Conservation (phyloP, 1,284 basidiomycete genomes). For the Sphaerobolus stellatus region DNA sequence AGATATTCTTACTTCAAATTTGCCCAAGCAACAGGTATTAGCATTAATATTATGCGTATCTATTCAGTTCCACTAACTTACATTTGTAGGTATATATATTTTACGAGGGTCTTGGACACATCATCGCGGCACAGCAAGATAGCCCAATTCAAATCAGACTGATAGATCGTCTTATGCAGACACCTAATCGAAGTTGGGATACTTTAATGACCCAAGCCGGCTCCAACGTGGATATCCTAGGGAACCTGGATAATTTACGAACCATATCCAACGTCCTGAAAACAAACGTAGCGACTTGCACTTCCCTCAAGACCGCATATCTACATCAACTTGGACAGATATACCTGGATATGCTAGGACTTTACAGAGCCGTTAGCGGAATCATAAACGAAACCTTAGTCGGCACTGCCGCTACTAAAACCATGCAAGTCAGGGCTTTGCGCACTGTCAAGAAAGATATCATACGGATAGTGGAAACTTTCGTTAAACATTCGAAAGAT, state of each 20-base stretch:
- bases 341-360: conserved; percentile 97
- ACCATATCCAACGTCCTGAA: conserved; percentile 97
- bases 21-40: conserved; percentile 87
- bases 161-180: conserved; percentile 94
- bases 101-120: conserved; percentile 98
- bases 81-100: conserved; percentile 81
- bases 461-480: conserved; percentile 95
- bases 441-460: conserved; percentile 99
- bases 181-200: conserved; percentile 99
- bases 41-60: not conserved
- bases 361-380: conserved; percentile 98
- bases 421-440: conserved; percentile 92
- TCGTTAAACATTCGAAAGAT: conserved; percentile 96
- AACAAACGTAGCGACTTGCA: conserved; percentile 98
- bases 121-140: conserved; percentile 99
- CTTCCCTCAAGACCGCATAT: conserved; percentile 96
- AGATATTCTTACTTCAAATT: conserved; percentile 93
- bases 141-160: conserved; percentile 95
- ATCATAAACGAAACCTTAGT: conserved; percentile 95
- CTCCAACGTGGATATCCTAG: conserved; percentile 89
- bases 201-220: conserved; percentile 95
- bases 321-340: conserved; percentile 94
- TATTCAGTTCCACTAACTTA: not conserved
- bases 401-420: conserved; percentile 92
- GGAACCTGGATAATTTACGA: conserved; percentile 93